These are phyloP conservation scores for Ophiostoma triangulosporum DNA, from an alignment of 2,329 filamentous ascomycete genomes.

Conservation along the genomic window DNA sequence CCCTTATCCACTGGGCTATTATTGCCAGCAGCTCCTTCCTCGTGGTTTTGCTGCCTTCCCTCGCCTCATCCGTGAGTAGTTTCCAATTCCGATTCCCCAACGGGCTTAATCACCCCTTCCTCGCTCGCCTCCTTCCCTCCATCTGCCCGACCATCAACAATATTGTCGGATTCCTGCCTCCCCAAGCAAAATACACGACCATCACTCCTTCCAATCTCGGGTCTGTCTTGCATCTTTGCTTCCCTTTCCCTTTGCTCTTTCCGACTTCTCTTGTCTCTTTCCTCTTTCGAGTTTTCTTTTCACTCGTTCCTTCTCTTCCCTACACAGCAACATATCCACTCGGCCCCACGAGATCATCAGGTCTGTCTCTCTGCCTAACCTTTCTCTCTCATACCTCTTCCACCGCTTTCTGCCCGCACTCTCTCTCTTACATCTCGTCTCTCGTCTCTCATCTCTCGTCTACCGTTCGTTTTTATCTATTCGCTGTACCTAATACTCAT, in stretches of 20 bases:
- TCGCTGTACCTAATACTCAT: not conserved
- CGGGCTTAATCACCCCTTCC: not conserved
- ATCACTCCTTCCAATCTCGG: not conserved
- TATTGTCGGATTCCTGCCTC: slow-evolving; percentile 1
- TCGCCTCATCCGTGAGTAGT: not conserved
- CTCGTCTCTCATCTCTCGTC: not conserved
- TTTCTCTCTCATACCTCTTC: not conserved
- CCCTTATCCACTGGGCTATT: not conserved
- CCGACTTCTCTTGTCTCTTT: not conserved
- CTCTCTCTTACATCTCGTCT: not conserved
- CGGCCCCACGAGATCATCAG: not conserved
- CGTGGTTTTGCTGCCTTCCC: not conserved
- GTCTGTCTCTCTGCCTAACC: slow-evolving; percentile 2
- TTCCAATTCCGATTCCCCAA: slow-evolving; percentile 1
- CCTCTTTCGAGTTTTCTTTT: not conserved
- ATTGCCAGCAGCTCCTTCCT: not conserved
- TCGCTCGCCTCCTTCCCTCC: slow-evolving; percentile 7
- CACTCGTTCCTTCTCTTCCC: not conserved
- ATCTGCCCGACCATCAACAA: slow-evolving; percentile 9
- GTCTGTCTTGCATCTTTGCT: not conserved
- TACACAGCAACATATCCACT: not conserved
- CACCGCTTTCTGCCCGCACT: slow-evolving; percentile 1
- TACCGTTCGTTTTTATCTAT: not conserved
- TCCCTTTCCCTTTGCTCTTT: not conserved
- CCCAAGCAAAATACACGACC: not conserved